Evolutionary conservation across 345 rosid genomes (phyloP), one percentile per base, ranked within the genome.

Genomic region (Populus nigra): DNA sequence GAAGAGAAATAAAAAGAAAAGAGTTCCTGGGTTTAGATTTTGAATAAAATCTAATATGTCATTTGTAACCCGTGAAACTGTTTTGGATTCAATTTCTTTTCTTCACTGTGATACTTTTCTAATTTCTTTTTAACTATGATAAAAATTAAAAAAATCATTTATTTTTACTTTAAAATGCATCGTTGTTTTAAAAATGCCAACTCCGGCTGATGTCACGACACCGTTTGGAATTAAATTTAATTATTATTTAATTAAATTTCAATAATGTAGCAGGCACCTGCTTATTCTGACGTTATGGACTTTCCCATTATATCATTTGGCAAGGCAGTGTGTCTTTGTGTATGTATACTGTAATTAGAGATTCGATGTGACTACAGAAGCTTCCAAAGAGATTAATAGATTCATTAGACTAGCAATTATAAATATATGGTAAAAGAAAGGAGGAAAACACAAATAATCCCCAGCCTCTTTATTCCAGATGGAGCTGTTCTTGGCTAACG

Each of bases 21-120:
- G 0, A 31, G 3, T 31, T 2, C 0, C 2, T 31, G 0, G 2
- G 0, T 31, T 2, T 31, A 31, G 0, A 31, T 31, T 31, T 31
- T 31, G 3, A 2, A 31, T 31, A 2, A 31, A 31, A 31, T 31
- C 3, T 0, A 31, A 31, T 2, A 31, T 31, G 33, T 2, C 0
- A 2, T 31, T 31, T 31, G 33, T 31, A 31, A 31, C 33, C 33
- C 2, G 33, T 31, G 33, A 31, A 31, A 31, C 0, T 31, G 33
- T 0, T 31, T 3, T 31, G 0, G 3, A 31, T 31, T 3, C 33
- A 31, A 31, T 31, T 31, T 31, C 2, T 31, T 31, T 31, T 31
- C 33, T 31, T 0, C 3, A 31, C 0, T 31, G 33, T 2, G 0
- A 0, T 31, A 31, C 33, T 31, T 0, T 31, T 0, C 33, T 31